phyloP scores from a whole-genome alignment of 225 moss, liverwort and hornwort species.

The Marchantia paleacea region DNA sequence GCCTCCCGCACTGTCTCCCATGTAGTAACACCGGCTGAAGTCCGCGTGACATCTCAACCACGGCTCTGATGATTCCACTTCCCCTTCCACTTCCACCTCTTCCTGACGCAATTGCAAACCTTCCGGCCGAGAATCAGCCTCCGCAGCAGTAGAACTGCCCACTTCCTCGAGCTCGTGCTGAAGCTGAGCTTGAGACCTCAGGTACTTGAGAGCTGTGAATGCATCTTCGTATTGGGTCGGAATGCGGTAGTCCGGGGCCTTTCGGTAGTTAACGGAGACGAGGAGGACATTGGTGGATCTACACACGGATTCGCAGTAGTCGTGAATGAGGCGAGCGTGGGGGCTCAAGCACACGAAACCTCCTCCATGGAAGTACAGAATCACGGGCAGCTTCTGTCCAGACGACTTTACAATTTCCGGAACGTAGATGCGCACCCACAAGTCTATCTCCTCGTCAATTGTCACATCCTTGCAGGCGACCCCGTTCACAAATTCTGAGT shows the following conservation, averaged over 20 bases:
- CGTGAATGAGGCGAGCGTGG: conserved; percentile 10
- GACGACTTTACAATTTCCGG: conserved; percentile 35
- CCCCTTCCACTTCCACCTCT: neutral
- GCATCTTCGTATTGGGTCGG: conserved; percentile 30
- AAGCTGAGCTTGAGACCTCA: conserved; percentile 22
- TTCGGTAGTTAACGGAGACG: conserved; percentile 23
- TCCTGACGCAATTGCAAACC: neutral
- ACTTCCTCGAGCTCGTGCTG: neutral
- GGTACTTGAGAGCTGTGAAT: conserved; percentile 7
- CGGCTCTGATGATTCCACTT: neutral
- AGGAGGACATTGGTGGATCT: conserved; percentile 13
- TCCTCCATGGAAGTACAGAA: conserved; percentile 65
- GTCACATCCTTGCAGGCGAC: conserved; percentile 57
- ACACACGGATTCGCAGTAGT: conserved; percentile 16
- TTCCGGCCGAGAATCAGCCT: neutral
- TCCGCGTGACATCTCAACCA: conserved; percentile 17
- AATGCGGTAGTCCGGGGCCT: conserved; percentile 29
- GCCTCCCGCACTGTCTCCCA: conserved; percentile 29
- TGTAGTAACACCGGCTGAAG: conserved; percentile 16
- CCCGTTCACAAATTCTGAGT: conserved; percentile 44
- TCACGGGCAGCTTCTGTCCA: conserved; percentile 48
- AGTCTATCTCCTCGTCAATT: conserved; percentile 40
- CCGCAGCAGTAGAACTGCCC: neutral
- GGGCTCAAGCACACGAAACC: conserved; percentile 40
- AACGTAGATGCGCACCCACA: conserved; percentile 62